Evolutionary conservation across 805 yeast genomes (phyloP), one percentile per base, ranked within the genome.

Genomic region (Allodekkera sacchari): DNA sequence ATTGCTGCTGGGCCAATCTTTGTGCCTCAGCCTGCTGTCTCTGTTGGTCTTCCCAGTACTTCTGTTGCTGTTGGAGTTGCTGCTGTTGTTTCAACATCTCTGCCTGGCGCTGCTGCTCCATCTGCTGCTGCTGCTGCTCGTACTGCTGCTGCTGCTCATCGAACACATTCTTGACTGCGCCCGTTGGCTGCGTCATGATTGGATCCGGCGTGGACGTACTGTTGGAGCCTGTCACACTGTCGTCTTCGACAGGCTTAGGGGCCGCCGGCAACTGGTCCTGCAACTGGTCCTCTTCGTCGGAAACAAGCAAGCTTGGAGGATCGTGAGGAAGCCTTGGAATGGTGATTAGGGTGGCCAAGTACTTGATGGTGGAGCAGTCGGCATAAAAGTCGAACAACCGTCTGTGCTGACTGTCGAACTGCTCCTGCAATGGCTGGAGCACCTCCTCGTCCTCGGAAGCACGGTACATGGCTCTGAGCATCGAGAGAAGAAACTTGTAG

Each of bases 391-490:
- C 89, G 49, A 76, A 74, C 32, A 89, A 59, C 31, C 81, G 63
- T 33, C 69, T 61, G 44, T 76, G 81, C 53, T 85, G 94, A 13
- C 78, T 64, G 42, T 68, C 67, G 48, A 78, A 89, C 32, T 89
- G 66, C 23, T 76, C 76, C 41, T 76, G 65, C 40, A 89, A 64
- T 3, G 92, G 89, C 42, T 70, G 71, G 41, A 89, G 63, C 1
- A 85, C 89, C 5, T 80, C 95, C 14, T 72, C 82, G 19, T 74
- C 77, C 36, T 78, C 76, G 39, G 82, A 71, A 45, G 83, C 68
- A 45, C 73, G 73, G 48, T 82, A 74, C 74, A 89, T 67, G 0
- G 94, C 96, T 42, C 95, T 71, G 37, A 89, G 61, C 97, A 89
- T 88, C 7, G 94, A 79, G 2, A 84, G 81, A 36, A 82, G 63